Evolutionary conservation across 2,329 filamentous ascomycete species (phyloP), one percentile per base, ranked within the genome.

Genomic region (Parastagonospora nodorum): DNA sequence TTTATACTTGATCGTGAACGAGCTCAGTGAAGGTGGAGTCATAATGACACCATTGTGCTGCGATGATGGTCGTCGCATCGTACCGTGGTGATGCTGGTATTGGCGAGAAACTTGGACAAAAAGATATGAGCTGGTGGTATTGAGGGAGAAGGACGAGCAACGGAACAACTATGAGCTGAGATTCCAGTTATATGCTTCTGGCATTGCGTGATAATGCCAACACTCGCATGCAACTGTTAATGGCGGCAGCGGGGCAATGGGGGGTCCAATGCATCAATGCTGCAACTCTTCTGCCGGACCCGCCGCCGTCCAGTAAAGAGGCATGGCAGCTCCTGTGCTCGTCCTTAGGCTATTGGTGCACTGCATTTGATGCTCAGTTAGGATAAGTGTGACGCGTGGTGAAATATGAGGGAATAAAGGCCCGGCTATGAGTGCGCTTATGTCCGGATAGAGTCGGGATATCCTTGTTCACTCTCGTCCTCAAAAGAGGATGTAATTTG

Each of bases 1-100:
- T 45, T 43, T 12, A 50, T 35, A 55, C 51, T 58, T 60, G 55
- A 60, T 38, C 47, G 15, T 35, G 31, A 29, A 48, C 42, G 51
- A 29, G 7, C 6, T 38, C 41, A 15, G 15, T 40, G 53, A 39
- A 52, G 40, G 45, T 37, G 12, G 27, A 28, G 28, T 38, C 41
- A 14, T 24, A 10, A 15, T n/a, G 48, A 33, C 32, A 8, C 33
- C 12, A 41, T 30, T 15, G 38, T 50, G 54, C 51, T 59, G 51
- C 41, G 51, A 48, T 30, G 36, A 53, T 55, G 48, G 30, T 44
- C 51, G 55, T 59, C 51, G 57, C 51, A 57, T 59, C 51, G 57
- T 57, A 57, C 57, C 57, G 40, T 42, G 31, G 38, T 33, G 38
- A 19, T 44, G 15, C 37, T 30, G 28, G 28, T 31, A 31, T 41